Percentiles rank a stretch among this genome's conserved stretches.
Conservation (phyloP, 2,329 filamentous ascomycete genomes). For the Seiridium unicorne region DNA sequence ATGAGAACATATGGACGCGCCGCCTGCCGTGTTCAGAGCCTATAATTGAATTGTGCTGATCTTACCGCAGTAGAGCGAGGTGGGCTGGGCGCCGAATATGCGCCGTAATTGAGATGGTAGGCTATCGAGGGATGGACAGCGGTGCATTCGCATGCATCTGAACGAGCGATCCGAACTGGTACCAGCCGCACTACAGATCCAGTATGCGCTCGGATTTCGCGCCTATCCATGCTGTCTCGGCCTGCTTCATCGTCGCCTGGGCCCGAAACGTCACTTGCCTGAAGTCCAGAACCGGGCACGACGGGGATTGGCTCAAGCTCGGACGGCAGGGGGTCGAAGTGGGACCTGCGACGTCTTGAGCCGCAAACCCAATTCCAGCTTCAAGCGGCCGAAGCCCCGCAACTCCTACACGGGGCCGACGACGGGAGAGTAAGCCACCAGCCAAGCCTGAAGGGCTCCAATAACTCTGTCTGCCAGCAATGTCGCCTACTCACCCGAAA, state of each 20-base stretch:
- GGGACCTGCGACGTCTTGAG: conserved; percentile 32
- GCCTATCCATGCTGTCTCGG: conserved; percentile 28
- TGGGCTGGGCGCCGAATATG: neutral
- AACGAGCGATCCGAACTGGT: neutral
- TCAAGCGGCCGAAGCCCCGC: conserved; percentile 1
- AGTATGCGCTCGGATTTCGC: conserved; percentile 8
- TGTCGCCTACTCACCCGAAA: no score
- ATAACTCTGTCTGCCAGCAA: no score
- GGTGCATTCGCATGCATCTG: no score
- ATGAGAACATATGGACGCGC: no score
- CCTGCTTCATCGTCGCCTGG: conserved; percentile 35
- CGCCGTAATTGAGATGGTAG: neutral
- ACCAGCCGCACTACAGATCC: neutral
- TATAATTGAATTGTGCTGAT: neutral
- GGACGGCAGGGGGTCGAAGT: conserved; percentile 16
- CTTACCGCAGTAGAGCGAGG: neutral
- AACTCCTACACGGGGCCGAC: neutral
- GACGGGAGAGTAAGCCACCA: no score
- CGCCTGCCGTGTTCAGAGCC: neutral
- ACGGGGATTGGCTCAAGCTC: conserved; percentile 21
- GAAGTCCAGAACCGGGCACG: conserved; percentile 18
- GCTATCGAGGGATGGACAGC: neutral
- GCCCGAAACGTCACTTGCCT: conserved; percentile 37
- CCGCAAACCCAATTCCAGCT: conserved; percentile 22
- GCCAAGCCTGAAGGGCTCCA: no score